phyloP scores from a whole-genome alignment of 352 stramenopile species.

The Thraustotheca clavata region DNA sequence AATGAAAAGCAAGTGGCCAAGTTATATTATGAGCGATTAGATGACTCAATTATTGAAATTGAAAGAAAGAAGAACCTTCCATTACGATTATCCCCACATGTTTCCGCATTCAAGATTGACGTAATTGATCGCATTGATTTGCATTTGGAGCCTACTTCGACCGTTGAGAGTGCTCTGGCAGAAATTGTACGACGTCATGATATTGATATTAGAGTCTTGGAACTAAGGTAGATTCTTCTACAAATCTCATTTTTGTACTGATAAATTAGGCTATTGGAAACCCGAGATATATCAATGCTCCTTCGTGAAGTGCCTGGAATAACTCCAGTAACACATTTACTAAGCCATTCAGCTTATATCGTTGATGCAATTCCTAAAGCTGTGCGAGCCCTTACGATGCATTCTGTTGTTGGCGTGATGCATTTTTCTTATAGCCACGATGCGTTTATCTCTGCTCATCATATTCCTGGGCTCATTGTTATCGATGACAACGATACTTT shows the following conservation, averaged over 20 bases:
- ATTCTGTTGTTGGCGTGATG: conserved; percentile 41
- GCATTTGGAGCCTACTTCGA: conserved; percentile 46
- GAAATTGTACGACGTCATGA: conserved; percentile 54
- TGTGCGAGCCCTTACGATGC: not conserved
- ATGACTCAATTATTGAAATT: conserved; percentile 72
- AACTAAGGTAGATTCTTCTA: conserved; percentile 7
- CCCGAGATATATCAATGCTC: not conserved
- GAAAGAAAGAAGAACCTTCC: conserved; percentile 75
- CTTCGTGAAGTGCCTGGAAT: not conserved
- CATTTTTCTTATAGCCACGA: conserved; percentile 60
- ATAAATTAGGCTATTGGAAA: conserved; percentile 24
- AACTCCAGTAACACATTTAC: not conserved
- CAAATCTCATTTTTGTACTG: not conserved
- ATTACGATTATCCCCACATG: conserved; percentile 72
- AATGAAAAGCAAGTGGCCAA: conserved; percentile 66
- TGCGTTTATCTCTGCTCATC: conserved; percentile 63
- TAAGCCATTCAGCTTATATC: not conserved
- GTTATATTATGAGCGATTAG: conserved; percentile 67
- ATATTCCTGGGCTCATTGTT: conserved; percentile 54
- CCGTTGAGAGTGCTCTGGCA: conserved; percentile 39
- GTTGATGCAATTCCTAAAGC: not conserved
- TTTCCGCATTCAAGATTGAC: conserved; percentile 41
- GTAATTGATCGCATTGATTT: conserved; percentile 47
- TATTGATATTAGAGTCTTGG: conserved; percentile 41
- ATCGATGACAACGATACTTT: conserved; percentile 62